These are phyloP conservation scores for Aspergillus sp. DNA, from an alignment of 2,329 filamentous ascomycete genomes.

Conservation along the genomic window DNA sequence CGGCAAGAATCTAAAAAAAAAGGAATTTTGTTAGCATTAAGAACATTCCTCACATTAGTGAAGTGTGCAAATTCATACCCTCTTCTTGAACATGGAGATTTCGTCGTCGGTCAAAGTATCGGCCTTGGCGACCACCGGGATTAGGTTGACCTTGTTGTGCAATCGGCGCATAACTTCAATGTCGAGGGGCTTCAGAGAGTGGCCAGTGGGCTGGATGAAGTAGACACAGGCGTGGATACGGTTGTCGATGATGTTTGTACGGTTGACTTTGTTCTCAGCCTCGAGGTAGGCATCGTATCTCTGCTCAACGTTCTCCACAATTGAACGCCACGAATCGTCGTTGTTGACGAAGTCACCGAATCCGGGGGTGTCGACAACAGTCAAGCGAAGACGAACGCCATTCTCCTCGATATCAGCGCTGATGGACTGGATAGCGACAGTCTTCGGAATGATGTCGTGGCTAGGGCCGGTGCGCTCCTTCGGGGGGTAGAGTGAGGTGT, in stretches of 20 bases:
- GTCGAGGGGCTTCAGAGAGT: conserved; percentile 96
- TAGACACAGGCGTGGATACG: conserved; percentile 98
- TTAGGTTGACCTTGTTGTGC: conserved; percentile 99
- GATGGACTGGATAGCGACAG: conserved; percentile 90
- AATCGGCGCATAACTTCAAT: conserved; percentile 99
- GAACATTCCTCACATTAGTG: neutral
- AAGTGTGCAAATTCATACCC: conserved; percentile 61
- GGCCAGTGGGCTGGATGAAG: conserved; percentile 98
- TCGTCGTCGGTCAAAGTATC: conserved; percentile 98
- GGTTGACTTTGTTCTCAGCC: conserved; percentile 99
- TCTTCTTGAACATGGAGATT: conserved; percentile 88
- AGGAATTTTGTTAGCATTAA: conserved; percentile 23
- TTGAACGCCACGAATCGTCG: conserved; percentile 98
- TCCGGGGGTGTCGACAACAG: conserved; percentile 94
- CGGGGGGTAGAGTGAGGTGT: conserved; percentile 96
- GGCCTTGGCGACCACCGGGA: conserved; percentile 97
- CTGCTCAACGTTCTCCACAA: conserved; percentile 99
- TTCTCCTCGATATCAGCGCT: conserved; percentile 98
- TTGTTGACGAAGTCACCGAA: conserved; percentile 99
- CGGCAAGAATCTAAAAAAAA: conserved; percentile 75
- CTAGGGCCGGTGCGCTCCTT: conserved; percentile 98
- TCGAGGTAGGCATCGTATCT: conserved; percentile 97
- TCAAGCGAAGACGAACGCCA: conserved; percentile 90
- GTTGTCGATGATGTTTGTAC: conserved; percentile 99
- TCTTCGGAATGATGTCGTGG: conserved; percentile 98